Percentiles rank a stretch among this genome's conserved stretches.
phyloP scores from a whole-genome alignment of 2,329 filamentous ascomycete species.

The Colletotrichum sp. region DNA sequence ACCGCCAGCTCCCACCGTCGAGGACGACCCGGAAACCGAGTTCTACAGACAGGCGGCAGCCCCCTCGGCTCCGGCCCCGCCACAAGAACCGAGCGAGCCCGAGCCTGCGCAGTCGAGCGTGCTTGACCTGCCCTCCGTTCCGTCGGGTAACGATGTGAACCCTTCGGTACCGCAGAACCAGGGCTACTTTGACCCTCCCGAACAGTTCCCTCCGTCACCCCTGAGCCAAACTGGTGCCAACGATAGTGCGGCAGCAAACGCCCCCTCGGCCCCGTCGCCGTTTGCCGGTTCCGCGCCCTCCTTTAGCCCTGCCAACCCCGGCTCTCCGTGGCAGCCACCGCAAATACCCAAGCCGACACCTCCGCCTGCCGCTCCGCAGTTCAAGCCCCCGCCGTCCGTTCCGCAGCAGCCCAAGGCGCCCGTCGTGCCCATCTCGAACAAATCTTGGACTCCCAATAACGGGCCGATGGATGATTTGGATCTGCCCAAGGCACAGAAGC shows the following conservation, averaged over 20 bases:
- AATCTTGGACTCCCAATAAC: conserved; percentile 18
- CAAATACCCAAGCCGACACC: conserved; percentile 10
- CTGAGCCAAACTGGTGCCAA: conserved; percentile 35
- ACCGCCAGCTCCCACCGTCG: conserved; percentile 48
- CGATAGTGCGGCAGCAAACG: conserved; percentile 19
- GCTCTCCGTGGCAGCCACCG: conserved; percentile 10
- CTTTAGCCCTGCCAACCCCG: conserved; percentile 4
- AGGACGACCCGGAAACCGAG: conserved; percentile 57
- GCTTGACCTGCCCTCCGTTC: conserved; percentile 19
- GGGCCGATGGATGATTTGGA: conserved; percentile 48
- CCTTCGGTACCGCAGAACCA: conserved; percentile 24
- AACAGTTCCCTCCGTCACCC: conserved; percentile 39
- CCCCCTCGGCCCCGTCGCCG: conserved; percentile 2
- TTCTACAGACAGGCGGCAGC: conserved; percentile 23
- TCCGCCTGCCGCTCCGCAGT: conserved; percentile 24
- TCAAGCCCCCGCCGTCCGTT: conserved; percentile 22
- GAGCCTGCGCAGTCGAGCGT: conserved; percentile 3
- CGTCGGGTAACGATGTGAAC: neutral
- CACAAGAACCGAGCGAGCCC: conserved; percentile 25
- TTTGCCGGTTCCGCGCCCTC: conserved; percentile 8
- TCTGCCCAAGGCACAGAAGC: conserved; percentile 86
- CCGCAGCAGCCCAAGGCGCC: conserved; percentile 3
- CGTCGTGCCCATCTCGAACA: conserved; percentile 6
- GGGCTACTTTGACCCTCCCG: conserved; percentile 37
- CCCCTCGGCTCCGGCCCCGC: conserved; percentile 27